A percentile compares a stretch with the other conserved stretches of the same genome.
Evolutionary conservation across 805 yeast species (phyloP).

Genomic region (Candida chauliodis): DNA sequence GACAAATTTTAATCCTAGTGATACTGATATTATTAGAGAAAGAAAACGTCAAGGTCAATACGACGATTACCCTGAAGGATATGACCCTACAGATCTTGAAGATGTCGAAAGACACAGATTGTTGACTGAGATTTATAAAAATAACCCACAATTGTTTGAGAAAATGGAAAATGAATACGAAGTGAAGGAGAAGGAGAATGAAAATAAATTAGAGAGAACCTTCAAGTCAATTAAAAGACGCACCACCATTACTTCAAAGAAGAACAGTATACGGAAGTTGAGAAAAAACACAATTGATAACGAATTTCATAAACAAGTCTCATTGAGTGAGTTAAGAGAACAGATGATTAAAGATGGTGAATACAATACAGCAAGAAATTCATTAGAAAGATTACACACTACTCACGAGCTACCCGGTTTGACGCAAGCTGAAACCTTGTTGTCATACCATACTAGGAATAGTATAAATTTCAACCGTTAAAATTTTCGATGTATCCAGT

Average conservation of each 20-base stretch:
- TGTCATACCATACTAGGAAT: conserved; percentile 40
- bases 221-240: conserved; percentile 33
- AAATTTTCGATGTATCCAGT: too few species aligned
- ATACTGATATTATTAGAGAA: conserved; percentile 71
- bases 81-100: conserved; percentile 50
- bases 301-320: conserved; percentile 30
- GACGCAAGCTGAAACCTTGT: conserved; percentile 46
- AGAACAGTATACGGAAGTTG: conserved; percentile 14
- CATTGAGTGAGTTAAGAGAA: conserved; percentile 29
- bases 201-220: conserved; percentile 22
- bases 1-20: conserved; percentile 56
- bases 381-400: conserved; percentile 40
- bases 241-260: conserved; percentile 25
- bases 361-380: conserved; percentile 28
- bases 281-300: conserved; percentile 20
- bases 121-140: conserved; percentile 28
- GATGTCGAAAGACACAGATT: conserved; percentile 39
- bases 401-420: conserved; percentile 49
- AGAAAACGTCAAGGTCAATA: conserved; percentile 49
- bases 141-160: conserved; percentile 32
- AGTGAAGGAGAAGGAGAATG: conserved; percentile 10
- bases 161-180: conserved; percentile 28
- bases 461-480: conserved; percentile 29
- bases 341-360: conserved; percentile 40
- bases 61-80: conserved; percentile 45